phyloP scores from a whole-genome alignment of 345 rosid species.

The Leavenworthia alabamica region DNA sequence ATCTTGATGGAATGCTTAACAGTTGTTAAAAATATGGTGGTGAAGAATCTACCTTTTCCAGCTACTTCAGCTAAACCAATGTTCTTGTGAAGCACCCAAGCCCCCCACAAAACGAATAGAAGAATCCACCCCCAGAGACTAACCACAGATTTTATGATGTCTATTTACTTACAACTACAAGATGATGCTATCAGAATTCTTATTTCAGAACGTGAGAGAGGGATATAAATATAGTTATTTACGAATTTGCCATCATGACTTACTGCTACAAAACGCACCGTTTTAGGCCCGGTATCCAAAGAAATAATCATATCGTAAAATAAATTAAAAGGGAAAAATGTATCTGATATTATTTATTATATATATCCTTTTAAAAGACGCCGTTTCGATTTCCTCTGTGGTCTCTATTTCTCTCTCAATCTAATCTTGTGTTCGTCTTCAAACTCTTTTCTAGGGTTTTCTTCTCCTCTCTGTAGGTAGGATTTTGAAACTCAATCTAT shows the following conservation, averaged over 20 bases:
- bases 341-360: no score
- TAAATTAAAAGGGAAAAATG: not conserved
- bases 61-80: slow-evolving; percentile 26
- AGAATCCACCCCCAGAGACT: slow-evolving; percentile 5
- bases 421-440: not conserved
- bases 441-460: slow-evolving; percentile 27
- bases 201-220: not conserved
- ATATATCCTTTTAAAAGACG: not conserved
- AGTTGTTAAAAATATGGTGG: slow-evolving; percentile 27
- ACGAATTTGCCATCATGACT: not conserved
- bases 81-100: slow-evolving; percentile 25
- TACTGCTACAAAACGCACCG: not conserved
- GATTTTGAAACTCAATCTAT: not conserved
- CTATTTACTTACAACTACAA: not conserved
- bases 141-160: slow-evolving; percentile 1
- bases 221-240: not conserved
- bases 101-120: no score
- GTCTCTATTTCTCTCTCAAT: not conserved
- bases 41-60: slow-evolving; percentile 15
- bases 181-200: slow-evolving; percentile 1
- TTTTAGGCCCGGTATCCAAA: not conserved
- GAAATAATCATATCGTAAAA: not conserved
- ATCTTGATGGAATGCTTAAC: slow-evolving; percentile 22
- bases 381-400: not conserved
- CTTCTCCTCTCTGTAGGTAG: slow-evolving; percentile 15